Base-by-base conservation (phyloP, 129 eudicot genomes). In the Saussurea involucrata region DNA sequence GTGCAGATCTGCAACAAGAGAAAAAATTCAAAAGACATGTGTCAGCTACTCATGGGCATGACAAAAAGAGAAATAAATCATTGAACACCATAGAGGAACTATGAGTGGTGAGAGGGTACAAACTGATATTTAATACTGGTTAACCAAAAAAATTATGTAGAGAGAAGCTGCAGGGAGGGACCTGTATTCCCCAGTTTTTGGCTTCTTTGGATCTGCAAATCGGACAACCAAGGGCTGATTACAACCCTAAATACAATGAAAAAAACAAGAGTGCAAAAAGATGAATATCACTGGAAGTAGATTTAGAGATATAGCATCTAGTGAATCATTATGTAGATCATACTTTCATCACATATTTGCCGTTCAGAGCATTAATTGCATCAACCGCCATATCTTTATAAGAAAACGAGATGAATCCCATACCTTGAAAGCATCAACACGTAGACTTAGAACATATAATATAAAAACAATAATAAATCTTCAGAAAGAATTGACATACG, bases 161-260 rank as follows among this genome's bases (percentile, higher is more conserved):
- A 58, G 67, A 44, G 66, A 79, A 29, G 75, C 29, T 13, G 44
- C 20, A n/a, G 27, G 77, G 31, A n/a, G 27, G 77, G 31, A 94
- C 99, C 97, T 92, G 74, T 87, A 33, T 31, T 88, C 97, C 82
- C 85, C 90, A 24, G 37, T n/a, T 86, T 76, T 91, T 24, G 99
- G 97, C 81, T 85, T 95, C 92, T 88, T 95, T 46, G 97, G 99
- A 27, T 85, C 96, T 22, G 99, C 97, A 85, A 88, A 92, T 24
- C 95, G 92, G 71, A 95, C 94, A 80, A 83, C 22, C 86, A 95
- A 76, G 8, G 97, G 96, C 57, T 83, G 89, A 67, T 91, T 90
- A 74, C 99, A 95, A 68, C 96, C 99, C 99, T 95, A 72, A 33
- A 53, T 32, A 13, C 63, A 61, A 72, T 36, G 32, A 40, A 74